Evolutionary conservation across 805 yeast species (phyloP).

Genomic region (Torulaspora quercuum): DNA sequence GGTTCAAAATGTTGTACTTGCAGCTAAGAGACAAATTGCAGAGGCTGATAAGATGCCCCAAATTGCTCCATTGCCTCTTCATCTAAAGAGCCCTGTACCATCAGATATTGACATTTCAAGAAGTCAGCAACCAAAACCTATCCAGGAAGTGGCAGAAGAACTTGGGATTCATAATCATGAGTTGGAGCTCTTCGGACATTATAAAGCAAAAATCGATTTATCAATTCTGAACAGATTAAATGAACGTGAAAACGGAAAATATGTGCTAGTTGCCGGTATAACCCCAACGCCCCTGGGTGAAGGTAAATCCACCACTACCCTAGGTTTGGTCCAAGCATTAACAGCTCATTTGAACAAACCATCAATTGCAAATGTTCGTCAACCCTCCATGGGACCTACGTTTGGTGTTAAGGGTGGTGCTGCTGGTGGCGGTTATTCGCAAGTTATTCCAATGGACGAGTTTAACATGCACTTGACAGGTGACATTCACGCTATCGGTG

Average conservation of each 20-base stretch:
- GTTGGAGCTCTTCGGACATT: conserved; percentile 83
- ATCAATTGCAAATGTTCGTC: conserved; percentile 92
- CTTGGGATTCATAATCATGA: conserved; percentile 75
- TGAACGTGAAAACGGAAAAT: conserved; percentile 67
- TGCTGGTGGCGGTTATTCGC: conserved; percentile 98
- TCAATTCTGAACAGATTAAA: conserved; percentile 66
- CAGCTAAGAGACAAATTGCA: conserved; percentile 61
- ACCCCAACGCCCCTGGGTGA: conserved; percentile 98
- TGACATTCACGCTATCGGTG: conserved; percentile 93
- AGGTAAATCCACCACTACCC: conserved; percentile 95
- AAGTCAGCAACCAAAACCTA: conserved; percentile 81
- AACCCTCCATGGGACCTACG: conserved; percentile 98
- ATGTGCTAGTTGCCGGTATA: conserved; percentile 91
- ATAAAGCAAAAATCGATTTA: conserved; percentile 82
- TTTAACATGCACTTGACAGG: conserved; percentile 97
- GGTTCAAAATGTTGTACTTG: conserved; percentile 72
- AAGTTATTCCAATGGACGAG: conserved; percentile 98
- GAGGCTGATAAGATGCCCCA: conserved; percentile 42
- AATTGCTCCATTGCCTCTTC: conserved; percentile 56
- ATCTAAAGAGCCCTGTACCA: conserved; percentile 68
- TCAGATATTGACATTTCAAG: conserved; percentile 88
- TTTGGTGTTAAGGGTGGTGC: conserved; percentile 99
- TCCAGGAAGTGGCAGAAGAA: conserved; percentile 71
- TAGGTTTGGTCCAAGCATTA: conserved; percentile 94
- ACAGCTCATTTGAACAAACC: conserved; percentile 84